Conservation (phyloP, 192 early-diverging fungal species). For the Linnemannia exigua region DNA sequence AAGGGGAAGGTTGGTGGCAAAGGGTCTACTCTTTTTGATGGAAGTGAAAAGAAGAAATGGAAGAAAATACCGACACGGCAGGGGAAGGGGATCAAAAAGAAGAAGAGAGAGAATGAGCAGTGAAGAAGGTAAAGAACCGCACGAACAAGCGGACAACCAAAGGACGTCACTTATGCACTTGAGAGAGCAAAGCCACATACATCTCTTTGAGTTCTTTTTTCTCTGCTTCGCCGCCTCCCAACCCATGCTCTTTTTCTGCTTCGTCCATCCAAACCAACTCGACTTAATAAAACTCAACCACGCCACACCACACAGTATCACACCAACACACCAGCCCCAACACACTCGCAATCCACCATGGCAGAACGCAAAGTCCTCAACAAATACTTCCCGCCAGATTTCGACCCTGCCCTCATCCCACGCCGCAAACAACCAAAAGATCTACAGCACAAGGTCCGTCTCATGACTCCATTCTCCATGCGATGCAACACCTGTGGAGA, state of each 20-base stretch:
- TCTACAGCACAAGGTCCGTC: conserved; percentile 94
- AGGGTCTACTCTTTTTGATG: background rate
- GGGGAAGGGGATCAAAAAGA: background rate
- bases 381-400: conserved; percentile 98
- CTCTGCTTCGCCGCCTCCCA: background rate
- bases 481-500: conserved; percentile 96
- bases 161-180: background rate
- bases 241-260: background rate
- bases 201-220: background rate
- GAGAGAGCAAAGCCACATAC: background rate
- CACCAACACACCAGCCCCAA: no score
- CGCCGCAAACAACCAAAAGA: conserved; percentile 85
- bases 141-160: background rate
- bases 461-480: conserved; percentile 99
- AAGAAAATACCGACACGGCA: background rate
- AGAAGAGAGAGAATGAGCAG: background rate
- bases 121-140: background rate
- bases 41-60: background rate
- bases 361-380: conserved; percentile 89
- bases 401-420: conserved; percentile 94
- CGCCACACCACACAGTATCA: background rate
- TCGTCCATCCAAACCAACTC: background rate
- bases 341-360: conserved; percentile 22
- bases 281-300: background rate
- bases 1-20: background rate